A percentile compares a stretch with the other conserved stretches of the same genome.
These are phyloP conservation scores for Delphinella strobiligena DNA, from an alignment of 2,329 filamentous ascomycete species.

Conservation along the genomic window DNA sequence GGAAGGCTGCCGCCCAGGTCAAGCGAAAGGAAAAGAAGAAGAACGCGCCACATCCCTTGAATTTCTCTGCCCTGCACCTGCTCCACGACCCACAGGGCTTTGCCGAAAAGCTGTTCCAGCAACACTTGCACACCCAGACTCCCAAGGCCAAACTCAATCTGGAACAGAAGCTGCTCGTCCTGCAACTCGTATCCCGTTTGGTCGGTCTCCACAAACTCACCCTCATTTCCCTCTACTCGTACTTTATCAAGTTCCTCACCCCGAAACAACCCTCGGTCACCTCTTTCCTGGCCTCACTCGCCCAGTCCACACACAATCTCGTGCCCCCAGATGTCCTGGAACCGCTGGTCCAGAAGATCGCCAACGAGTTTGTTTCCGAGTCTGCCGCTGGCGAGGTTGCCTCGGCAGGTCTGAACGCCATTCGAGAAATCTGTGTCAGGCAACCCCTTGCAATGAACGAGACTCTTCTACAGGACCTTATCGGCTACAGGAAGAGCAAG, in stretches of 20 bases:
- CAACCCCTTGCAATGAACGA: constrained; percentile 96
- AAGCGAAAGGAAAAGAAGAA: constrained; percentile 81
- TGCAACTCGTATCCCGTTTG: constrained; percentile 82
- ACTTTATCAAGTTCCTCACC: constrained; percentile 83
- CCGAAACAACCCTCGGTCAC: constrained; percentile 84
- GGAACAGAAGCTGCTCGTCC: constrained; percentile 77
- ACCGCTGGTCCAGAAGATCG: constrained; percentile 85
- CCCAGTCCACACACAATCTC: constrained; percentile 80
- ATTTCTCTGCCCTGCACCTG: constrained; percentile 91
- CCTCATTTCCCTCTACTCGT: constrained; percentile 83
- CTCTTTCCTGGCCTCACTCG: constrained; percentile 81
- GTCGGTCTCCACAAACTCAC: constrained; percentile 89
- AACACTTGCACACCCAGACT: constrained; percentile 64
- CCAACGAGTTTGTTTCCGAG: constrained; percentile 96
- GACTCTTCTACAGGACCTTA: constrained; percentile 86
- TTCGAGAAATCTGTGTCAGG: constrained; percentile 82
- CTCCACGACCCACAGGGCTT: constrained; percentile 92
- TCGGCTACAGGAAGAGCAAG: constrained; percentile 93
- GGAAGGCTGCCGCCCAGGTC: constrained; percentile 69
- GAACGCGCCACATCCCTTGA: constrained; percentile 72
- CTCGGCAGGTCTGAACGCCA: constrained; percentile 83
- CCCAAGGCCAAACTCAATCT: constrained; percentile 73
- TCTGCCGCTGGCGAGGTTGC: constrained; percentile 83
- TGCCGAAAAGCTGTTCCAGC: constrained; percentile 77
- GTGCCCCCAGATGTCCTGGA: constrained; percentile 89